Evolutionary conservation across 768 basidiomycete species (phyloP).

Genomic region (Amanita muscaria): DNA sequence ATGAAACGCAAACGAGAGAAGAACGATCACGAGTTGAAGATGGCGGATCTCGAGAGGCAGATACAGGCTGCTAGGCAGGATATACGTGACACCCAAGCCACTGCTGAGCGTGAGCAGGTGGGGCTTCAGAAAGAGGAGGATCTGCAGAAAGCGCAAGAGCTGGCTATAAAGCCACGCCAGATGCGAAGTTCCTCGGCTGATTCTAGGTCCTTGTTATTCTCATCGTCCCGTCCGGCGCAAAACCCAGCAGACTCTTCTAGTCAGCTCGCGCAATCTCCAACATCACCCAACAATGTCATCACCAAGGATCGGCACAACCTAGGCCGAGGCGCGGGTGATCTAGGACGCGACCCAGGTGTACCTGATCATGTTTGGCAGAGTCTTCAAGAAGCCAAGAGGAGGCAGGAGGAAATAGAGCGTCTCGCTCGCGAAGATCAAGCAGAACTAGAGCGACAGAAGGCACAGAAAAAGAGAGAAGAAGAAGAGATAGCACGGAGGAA

Average conservation of each 20-base stretch:
- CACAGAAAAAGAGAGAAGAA: slow-evolving; percentile 16
- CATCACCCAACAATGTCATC: background rate
- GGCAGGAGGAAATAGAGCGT: slow-evolving; percentile 20
- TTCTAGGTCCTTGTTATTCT: background rate
- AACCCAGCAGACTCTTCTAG: background rate
- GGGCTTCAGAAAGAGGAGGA: slow-evolving; percentile 28
- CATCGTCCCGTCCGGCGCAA: background rate
- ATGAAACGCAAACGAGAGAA: slow-evolving; percentile 4
- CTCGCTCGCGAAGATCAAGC: slow-evolving; percentile 16
- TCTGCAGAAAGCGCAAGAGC: background rate
- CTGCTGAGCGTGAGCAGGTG: slow-evolving; percentile 25
- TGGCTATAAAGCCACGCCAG: slow-evolving; percentile 1
- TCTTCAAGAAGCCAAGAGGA: slow-evolving; percentile 32
- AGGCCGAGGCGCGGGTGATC: background rate
- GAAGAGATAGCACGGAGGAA: slow-evolving; percentile 15
- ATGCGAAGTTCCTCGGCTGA: background rate
- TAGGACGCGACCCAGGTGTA: slow-evolving; percentile 41
- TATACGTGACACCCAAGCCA: slow-evolving; percentile 21
- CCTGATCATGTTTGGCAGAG: slow-evolving; percentile 42
- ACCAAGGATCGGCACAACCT: background rate
- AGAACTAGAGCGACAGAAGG: slow-evolving; percentile 15
- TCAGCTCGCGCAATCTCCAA: background rate
- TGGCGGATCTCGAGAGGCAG: slow-evolving; percentile 25
- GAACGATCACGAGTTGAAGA: slow-evolving; percentile 29
- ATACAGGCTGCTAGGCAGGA: slow-evolving; percentile 11